A percentile compares a stretch with the other conserved stretches of the same genome.
Evolutionary conservation across 108 stramenopile genomes (phyloP).

Genomic region (Aureococcus anophagefferens): DNA sequence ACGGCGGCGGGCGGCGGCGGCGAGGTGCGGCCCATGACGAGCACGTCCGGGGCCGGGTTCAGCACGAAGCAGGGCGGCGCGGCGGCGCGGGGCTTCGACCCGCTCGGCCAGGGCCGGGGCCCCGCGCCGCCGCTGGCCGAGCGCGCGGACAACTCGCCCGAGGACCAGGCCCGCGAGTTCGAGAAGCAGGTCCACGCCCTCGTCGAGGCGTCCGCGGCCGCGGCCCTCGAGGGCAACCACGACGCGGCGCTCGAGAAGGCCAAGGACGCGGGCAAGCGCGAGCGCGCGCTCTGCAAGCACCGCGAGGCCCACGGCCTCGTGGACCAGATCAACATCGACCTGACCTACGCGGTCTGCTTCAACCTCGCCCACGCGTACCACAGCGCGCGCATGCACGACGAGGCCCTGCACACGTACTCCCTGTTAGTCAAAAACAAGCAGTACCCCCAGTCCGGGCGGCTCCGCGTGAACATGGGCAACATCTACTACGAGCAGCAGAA

Average conservation of each 20-base stretch:
- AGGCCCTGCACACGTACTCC: conserved; percentile 61
- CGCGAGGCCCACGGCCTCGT: conserved; percentile 48
- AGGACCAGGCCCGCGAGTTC: conserved; percentile 49
- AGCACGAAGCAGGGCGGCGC: conserved; percentile 14
- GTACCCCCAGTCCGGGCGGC: conserved; percentile 42
- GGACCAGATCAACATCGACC: conserved; percentile 52
- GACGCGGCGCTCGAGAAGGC: conserved; percentile 60
- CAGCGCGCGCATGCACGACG: conserved; percentile 60
- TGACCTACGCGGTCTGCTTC: conserved; percentile 66
- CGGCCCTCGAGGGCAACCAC: conserved; percentile 34
- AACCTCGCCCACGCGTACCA: conserved; percentile 65
- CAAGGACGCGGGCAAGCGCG: conserved; percentile 66
- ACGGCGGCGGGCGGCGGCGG: conserved; percentile 8
- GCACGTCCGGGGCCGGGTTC: conserved; percentile 54
- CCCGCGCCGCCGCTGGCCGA: conserved; percentile 50
- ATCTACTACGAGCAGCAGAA: conserved; percentile 63
- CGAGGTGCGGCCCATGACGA: conserved; percentile 51
- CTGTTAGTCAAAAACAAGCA: conserved; percentile 57
- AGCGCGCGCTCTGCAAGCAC: conserved; percentile 46
- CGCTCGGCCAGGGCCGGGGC: conserved; percentile 35
- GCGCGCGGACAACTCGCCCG: conserved; percentile 45
- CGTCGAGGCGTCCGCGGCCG: conserved; percentile 53
- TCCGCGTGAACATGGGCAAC: conserved; percentile 79
- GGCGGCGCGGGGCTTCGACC: conserved; percentile 26
- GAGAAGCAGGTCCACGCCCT: conserved; percentile 59